Conservation (phyloP, 1,284 basidiomycete species). For the Fistulinella staudtii region DNA sequence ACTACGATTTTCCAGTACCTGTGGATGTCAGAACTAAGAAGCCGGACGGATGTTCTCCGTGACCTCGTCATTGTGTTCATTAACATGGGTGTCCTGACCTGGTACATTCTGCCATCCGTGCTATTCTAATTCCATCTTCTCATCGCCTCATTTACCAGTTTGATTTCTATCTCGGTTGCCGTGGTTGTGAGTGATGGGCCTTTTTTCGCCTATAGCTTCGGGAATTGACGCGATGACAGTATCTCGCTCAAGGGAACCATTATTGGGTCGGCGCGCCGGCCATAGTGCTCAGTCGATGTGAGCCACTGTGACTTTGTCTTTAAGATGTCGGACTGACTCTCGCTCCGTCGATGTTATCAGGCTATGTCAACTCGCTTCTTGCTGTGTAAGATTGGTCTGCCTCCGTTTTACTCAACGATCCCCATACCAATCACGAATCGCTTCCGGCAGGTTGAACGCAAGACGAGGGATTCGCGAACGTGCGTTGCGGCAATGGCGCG, state of each 20-base stretch:
- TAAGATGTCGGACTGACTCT: neutral
- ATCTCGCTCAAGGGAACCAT: neutral
- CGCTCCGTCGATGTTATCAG: neutral
- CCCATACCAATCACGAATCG: too few relatives aligned
- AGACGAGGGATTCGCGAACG: slow-evolving; percentile 10
- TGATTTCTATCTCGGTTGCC: slow-evolving; percentile 6
- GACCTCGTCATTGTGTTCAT: slow-evolving; percentile 11
- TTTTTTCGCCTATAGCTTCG: neutral
- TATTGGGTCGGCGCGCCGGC: slow-evolving; percentile 12
- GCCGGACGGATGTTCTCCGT: slow-evolving; percentile 1
- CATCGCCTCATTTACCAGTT: neutral
- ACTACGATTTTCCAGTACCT: slow-evolving; percentile 11
- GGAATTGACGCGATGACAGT: slow-evolving; percentile 1
- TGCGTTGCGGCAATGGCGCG: slow-evolving; percentile 1
- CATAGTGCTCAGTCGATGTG: slow-evolving; percentile 9
- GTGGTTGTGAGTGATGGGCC: slow-evolving; percentile 8
- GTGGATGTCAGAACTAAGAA: slow-evolving; percentile 12
- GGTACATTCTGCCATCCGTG: too few relatives aligned
- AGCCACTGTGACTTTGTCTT: neutral
- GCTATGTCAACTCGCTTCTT: slow-evolving; percentile 16
- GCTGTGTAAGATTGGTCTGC: too few relatives aligned
- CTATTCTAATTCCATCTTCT: too few relatives aligned
- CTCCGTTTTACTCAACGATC: neutral
- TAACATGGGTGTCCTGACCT: slow-evolving; percentile 15
- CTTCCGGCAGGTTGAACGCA: slow-evolving; percentile 7